A percentile compares a stretch with the other conserved stretches of the same genome.
Conservation (phyloP, 2,329 filamentous ascomycete genomes). For the Neonectria coccinea region DNA sequence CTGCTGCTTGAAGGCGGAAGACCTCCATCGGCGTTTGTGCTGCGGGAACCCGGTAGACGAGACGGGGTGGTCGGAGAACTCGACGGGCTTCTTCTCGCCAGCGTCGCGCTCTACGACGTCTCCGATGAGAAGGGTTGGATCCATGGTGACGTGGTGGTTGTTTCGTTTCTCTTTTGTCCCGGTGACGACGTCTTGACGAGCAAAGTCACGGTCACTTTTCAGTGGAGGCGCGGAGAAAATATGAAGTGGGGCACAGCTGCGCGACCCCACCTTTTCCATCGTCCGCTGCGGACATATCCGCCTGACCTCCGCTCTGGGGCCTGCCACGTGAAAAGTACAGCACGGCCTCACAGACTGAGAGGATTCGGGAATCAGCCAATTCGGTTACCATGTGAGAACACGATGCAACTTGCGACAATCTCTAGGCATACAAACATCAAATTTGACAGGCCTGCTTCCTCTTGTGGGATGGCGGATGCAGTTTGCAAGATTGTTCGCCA, state of each 20-base stretch:
- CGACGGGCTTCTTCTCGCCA: slow-evolving; percentile 69
- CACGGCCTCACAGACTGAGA: background rate
- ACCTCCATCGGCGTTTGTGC: slow-evolving; percentile 79
- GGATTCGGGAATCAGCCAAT: background rate
- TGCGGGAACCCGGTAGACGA: slow-evolving; percentile 83
- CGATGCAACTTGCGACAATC: background rate
- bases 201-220: slow-evolving; percentile 37
- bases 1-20: slow-evolving; percentile 82
- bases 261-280: slow-evolving; percentile 34
- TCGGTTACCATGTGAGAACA: background rate
- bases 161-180: background rate
- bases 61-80: slow-evolving; percentile 60
- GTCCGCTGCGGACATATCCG: slow-evolving; percentile 33
- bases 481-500: slow-evolving; percentile 21
- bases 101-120: slow-evolving; percentile 84
- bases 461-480: slow-evolving; percentile 24
- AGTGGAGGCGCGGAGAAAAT: slow-evolving; percentile 39
- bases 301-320: slow-evolving; percentile 15
- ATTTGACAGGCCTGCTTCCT: slow-evolving; percentile 17
- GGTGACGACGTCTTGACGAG: slow-evolving; percentile 18
- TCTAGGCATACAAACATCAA: background rate
- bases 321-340: slow-evolving; percentile 34
- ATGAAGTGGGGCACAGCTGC: slow-evolving; percentile 34
- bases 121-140: slow-evolving; percentile 69
- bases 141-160: slow-evolving; percentile 45